phyloP scores from a whole-genome alignment of 2,329 filamentous ascomycete species.

The Aspergillus sp. region DNA sequence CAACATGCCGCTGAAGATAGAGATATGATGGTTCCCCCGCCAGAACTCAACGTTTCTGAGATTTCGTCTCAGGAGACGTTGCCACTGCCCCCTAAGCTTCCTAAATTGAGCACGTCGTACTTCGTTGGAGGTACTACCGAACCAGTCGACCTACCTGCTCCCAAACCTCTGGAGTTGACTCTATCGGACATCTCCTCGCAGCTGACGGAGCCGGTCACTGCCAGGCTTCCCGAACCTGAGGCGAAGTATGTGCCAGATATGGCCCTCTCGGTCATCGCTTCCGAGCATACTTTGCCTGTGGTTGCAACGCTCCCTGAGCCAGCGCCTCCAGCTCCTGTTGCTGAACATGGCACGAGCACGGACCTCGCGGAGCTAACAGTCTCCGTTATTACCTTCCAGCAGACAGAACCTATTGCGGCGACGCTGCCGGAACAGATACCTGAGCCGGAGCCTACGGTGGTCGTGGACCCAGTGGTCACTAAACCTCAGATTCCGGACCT shows the following conservation, averaged over 20 bases:
- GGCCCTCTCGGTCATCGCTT: conserved; percentile 24
- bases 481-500: conserved; percentile 20
- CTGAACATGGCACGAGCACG: conserved; percentile 18
- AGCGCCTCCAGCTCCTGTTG: conserved; percentile 12
- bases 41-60: conserved; percentile 30
- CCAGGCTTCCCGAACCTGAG: conserved; percentile 12
- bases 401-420: conserved; percentile 25
- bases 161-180: conserved; percentile 20
- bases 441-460: conserved; percentile 15
- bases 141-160: conserved; percentile 22
- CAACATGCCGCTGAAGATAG: conserved; percentile 20
- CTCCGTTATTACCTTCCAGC: conserved; percentile 30
- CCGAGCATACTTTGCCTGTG: conserved; percentile 25
- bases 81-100: conserved; percentile 43
- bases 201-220: conserved; percentile 20
- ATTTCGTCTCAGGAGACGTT: conserved; percentile 34
- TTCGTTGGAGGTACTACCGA: conserved; percentile 29
- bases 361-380: conserved; percentile 21
- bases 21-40: conserved; percentile 18
- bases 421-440: conserved; percentile 15
- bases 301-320: conserved; percentile 20
- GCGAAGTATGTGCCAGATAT: conserved; percentile 19
- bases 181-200: conserved; percentile 37
- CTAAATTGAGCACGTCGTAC: conserved; percentile 34
- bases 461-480: conserved; percentile 13